These are phyloP conservation scores for Chlamydomonas schloesseri DNA, from an alignment of 139 green algal species.

Conservation along the genomic window DNA sequence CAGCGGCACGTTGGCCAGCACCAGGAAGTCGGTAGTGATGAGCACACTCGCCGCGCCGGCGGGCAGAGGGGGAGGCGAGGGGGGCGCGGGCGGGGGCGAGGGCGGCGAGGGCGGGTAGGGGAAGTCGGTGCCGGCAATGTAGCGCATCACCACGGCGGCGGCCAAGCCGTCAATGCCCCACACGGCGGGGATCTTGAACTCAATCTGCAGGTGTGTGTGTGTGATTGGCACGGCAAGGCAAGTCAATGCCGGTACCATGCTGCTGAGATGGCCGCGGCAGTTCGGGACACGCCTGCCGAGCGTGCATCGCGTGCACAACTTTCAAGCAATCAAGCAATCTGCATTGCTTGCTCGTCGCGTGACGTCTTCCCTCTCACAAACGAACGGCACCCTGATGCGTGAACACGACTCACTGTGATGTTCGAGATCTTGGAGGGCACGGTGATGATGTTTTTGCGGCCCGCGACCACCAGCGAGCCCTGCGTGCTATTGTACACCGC, in stretches of 20 bases:
- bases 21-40: constrained; percentile 32
- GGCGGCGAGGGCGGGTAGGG: constrained; percentile 7
- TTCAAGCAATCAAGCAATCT: too few relatives aligned
- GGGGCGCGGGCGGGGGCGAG: not conserved
- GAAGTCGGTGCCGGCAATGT: not conserved
- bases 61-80: not conserved
- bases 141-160: constrained; percentile 11
- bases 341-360: too few relatives aligned
- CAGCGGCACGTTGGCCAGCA: not conserved
- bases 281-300: too few relatives aligned
- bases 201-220: too few relatives aligned
- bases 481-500: not conserved
- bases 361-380: too few relatives aligned
- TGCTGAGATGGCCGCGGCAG: too few relatives aligned
- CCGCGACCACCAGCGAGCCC: not conserved
- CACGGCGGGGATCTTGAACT: not conserved
- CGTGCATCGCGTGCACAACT: too few relatives aligned
- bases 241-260: too few relatives aligned
- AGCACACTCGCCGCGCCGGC: not conserved
- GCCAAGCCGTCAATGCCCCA: constrained; percentile 26
- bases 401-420: not conserved
- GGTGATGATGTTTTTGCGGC: not conserved
- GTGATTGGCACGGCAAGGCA: too few relatives aligned
- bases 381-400: too few relatives aligned
- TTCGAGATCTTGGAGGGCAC: not conserved